A percentile compares a stretch with the other conserved stretches of the same genome.
Evolutionary conservation across 306 rosid genomes (phyloP).

Genomic region (Erythrophleum fordii): DNA sequence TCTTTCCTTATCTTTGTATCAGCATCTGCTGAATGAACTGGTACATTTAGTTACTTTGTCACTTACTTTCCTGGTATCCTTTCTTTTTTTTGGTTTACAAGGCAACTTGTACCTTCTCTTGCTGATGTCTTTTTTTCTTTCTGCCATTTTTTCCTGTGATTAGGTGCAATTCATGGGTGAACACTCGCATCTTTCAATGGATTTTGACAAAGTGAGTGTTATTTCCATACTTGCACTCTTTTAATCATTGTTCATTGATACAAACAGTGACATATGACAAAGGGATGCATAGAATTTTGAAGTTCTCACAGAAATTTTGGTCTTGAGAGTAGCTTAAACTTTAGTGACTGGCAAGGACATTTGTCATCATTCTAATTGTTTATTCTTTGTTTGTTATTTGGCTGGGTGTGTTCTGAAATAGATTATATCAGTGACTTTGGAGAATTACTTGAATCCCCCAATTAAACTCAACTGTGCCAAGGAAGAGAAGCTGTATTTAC

Average conservation of each 20-base stretch:
- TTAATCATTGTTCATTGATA: slow-evolving; percentile 29
- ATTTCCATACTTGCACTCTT: slow-evolving; percentile 30
- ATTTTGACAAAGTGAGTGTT: slow-evolving; percentile 78
- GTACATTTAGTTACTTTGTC: not conserved
- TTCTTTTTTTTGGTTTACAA: slow-evolving; percentile 12
- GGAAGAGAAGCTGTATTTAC: slow-evolving; percentile 52
- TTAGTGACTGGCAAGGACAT: slow-evolving; percentile 13
- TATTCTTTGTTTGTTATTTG: slow-evolving; percentile 39
- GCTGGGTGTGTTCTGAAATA: slow-evolving; percentile 44
- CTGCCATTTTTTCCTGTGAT: slow-evolving; percentile 31
- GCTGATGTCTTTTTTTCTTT: slow-evolving; percentile 31
- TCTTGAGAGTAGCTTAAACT: slow-evolving; percentile 26
- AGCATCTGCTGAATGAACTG: not conserved
- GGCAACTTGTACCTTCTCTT: slow-evolving; percentile 32
- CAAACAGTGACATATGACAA: slow-evolving; percentile 11
- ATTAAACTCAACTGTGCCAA: slow-evolving; percentile 38
- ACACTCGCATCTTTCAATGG: slow-evolving; percentile 90
- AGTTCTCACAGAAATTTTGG: slow-evolving; percentile 29
- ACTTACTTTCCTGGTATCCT: not conserved
- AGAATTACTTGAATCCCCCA: slow-evolving; percentile 63
- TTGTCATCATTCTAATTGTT: slow-evolving; percentile 32
- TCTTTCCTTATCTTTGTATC: not conserved
- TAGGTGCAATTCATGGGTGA: slow-evolving; percentile 95
- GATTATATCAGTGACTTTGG: slow-evolving; percentile 87
- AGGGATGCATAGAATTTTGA: not conserved